Evolutionary conservation across 306 rosid species (phyloP), one percentile per base, ranked within the genome.

Genomic region (Cicer yamashitae): DNA sequence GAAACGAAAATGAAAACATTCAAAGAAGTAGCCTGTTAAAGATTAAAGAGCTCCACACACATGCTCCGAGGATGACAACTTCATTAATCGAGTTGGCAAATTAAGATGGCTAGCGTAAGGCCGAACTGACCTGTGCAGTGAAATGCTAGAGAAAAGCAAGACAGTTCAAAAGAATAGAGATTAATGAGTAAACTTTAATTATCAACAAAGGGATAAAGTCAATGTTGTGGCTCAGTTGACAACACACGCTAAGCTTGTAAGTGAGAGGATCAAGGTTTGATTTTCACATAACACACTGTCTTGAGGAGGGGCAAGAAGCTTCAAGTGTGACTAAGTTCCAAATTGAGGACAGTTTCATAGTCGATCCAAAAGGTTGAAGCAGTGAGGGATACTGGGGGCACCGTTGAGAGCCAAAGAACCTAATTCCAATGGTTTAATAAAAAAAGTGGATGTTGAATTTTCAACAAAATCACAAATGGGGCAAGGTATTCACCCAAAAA

Each of bases 381-480:
- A 57, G 2, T 5, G 8, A 4, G 0, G 38, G 39, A 30, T 10
- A 57, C 30, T 4, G 59, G 8, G 11, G 20, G 9, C 2, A 4
- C 7, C n/a, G n/a, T 14, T 5, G 18, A 48, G 18, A 3, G 2
- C 8, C 18, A 54, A 54, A 54, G 34, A 1, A n/a, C 37, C 13
- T 8, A 56, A 9, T 9, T 56, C 14, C 57, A 51, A n/a, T 14
- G 17, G 9, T 51, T 51, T 51, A 14, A 51, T 14, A 7, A 51
- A 7, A 6, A 9, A 10, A 56, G 37, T 34, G 20, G 47, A 30
- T 7, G 15, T 34, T n/a, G 61, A 22, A 70, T 34, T 60, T 61
- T 61, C 40, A 37, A 62, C 48, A 76, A 70, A 70, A 70, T 37
- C 64, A 64, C 15, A 56, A 48, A 71, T 46, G 52, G 62, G 20